Base-by-base conservation (phyloP, 2,329 filamentous ascomycete genomes). In the Fusarium anguioides region DNA sequence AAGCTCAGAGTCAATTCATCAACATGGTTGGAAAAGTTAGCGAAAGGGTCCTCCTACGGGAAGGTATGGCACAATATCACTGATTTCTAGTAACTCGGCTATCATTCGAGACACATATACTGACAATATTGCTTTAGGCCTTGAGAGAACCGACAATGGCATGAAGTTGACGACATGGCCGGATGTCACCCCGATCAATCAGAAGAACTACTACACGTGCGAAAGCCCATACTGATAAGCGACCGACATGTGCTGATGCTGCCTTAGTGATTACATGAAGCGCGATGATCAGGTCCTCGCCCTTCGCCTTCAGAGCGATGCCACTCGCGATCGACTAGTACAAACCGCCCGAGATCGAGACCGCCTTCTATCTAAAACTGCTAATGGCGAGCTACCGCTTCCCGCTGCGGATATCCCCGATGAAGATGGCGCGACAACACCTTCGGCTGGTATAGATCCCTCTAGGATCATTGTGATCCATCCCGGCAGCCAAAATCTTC, bases 161-260 rank as follows among this genome's bases (percentile, higher is more conserved):
- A 95, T 99, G 91, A 96, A 94, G 76, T 88, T 96, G 76, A 92
- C 94, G 45, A 96, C 87, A 78, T 99, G 96, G 95, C 95, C 96
- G 11, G 91, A 96, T 75, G 89, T 97, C 58, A 86, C 88, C 40
- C 93, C 96, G 74, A 99, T 99, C 80, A 99, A 99, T 77, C 96
- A 99, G 79, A 99, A 99, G 83, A 99, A 99, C 79, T 99, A 99
- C 80, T 97, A 97, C 79, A 97, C 94, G 93, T 96, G 85, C 64
- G 29, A 36, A 21, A 35, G 24, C 40, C 26, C 45, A 31, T 48
- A 18, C 23, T 18, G 11, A 49, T 21, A 26, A 37, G 39, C 52
- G 42, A 48, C 20, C 21, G 33, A 24, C 17, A 10, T 39, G 27
- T 58, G 36, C 68, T 75, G 49, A 74, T 64, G 21, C 41, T 41